Conservation (phyloP, 1,284 basidiomycete species). For the Cryptococcus hybrid region DNA sequence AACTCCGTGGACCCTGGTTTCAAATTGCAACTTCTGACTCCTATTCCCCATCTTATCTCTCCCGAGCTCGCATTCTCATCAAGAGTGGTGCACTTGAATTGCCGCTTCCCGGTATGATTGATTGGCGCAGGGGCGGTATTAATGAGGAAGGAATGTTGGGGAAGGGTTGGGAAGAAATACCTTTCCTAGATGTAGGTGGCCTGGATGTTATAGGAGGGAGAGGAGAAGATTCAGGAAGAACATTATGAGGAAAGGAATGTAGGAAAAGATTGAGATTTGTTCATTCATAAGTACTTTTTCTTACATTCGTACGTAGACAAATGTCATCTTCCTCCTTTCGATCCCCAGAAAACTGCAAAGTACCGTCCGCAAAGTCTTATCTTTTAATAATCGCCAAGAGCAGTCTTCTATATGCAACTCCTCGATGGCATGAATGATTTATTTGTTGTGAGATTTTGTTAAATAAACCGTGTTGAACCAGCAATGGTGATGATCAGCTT, state of each 20-base stretch:
- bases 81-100: constrained; percentile 81
- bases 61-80: constrained; percentile 58
- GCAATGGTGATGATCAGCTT: too few relatives aligned
- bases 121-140: constrained; percentile 54
- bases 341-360: too few relatives aligned
- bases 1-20: constrained; percentile 4
- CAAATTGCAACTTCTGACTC: constrained; percentile 67
- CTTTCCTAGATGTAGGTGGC: constrained; percentile 72
- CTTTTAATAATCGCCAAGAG: too few relatives aligned
- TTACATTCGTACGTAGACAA: too few relatives aligned
- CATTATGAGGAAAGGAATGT: constrained; percentile 69
- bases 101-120: constrained; percentile 82
- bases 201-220: constrained; percentile 60
- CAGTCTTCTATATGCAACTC: too few relatives aligned
- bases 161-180: constrained; percentile 62
- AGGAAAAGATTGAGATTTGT: background rate
- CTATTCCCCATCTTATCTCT: constrained; percentile 59
- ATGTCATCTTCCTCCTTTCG: too few relatives aligned
- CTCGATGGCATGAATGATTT: too few relatives aligned
- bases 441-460: too few relatives aligned
- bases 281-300: too few relatives aligned
- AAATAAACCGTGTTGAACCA: too few relatives aligned
- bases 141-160: constrained; percentile 52
- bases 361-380: too few relatives aligned
- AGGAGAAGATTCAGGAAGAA: constrained; percentile 76